Evolutionary conservation across 176 grass and related monocot species (phyloP).

Genomic region (Zoysia japonica): DNA sequence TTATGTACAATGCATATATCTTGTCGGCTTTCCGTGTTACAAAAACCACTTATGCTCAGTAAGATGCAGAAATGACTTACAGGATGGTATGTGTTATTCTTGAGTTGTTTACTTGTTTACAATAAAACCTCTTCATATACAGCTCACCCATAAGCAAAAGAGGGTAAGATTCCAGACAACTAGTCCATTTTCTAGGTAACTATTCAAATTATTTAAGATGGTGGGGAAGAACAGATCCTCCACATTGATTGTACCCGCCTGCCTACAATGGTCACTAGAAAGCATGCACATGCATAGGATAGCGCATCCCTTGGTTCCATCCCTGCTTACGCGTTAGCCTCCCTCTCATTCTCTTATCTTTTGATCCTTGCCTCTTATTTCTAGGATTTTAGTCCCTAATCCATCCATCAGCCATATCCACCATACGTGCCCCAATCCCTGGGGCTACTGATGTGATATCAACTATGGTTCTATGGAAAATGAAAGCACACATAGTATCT

Average conservation of each 20-base stretch:
- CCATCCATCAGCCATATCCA: neutral
- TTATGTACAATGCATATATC: neutral
- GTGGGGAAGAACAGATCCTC: neutral
- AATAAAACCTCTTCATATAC: neutral
- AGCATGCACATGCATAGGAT: neutral
- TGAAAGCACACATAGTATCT: neutral
- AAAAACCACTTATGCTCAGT: slow-evolving; percentile 15
- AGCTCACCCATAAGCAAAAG: neutral
- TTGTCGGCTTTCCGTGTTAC: neutral
- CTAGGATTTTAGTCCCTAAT: neutral
- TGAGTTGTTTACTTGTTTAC: neutral
- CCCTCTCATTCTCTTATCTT: neutral
- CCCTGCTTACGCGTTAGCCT: neutral
- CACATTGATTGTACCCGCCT: neutral
- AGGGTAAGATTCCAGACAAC: neutral
- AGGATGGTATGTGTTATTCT: neutral
- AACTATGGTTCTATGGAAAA: neutral
- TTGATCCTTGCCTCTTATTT: neutral
- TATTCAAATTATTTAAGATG: neutral
- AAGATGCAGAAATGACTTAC: neutral
- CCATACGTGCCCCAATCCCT: neutral
- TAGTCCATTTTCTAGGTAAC: neutral
- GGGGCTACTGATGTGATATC: neutral
- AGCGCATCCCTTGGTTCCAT: neutral
- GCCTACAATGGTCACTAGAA: too few species aligned